A percentile compares a stretch with the other conserved stretches of the same genome.
Evolutionary conservation across 306 rosid species (phyloP).

Genomic region (Trifolium pratense): DNA sequence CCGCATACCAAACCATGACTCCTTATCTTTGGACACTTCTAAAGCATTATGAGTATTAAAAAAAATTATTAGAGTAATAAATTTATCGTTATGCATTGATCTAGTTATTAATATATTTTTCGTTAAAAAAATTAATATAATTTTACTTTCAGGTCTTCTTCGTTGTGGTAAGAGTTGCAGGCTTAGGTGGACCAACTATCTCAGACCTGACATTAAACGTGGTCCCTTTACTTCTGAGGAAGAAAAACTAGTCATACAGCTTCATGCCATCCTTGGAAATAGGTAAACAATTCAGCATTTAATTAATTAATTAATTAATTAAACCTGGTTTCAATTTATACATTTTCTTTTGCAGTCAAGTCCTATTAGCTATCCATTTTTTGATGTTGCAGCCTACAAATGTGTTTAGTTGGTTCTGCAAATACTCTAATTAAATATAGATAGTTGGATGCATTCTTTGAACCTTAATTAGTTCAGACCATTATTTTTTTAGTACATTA

Average conservation of each 20-base stretch:
- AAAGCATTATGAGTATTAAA: too few relatives aligned
- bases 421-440: background rate
- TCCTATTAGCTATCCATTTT: too few relatives aligned
- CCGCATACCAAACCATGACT: too few relatives aligned
- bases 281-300: constrained; percentile 50
- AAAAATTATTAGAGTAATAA: too few relatives aligned
- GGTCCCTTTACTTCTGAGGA: constrained; percentile 87
- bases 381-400: background rate
- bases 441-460: background rate
- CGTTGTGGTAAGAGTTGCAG: constrained; percentile 99
- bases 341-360: background rate
- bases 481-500: background rate
- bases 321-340: constrained; percentile 5
- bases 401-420: background rate
- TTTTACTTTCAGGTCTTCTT: constrained; percentile 80
- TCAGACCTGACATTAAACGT: constrained; percentile 91
- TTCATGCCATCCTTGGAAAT: constrained; percentile 95
- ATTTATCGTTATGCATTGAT: too few relatives aligned
- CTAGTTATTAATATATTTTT: too few relatives aligned
- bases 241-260: constrained; percentile 91
- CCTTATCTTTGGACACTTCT: too few relatives aligned
- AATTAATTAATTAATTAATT: too few relatives aligned
- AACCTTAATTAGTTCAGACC: background rate
- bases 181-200: constrained; percentile 95
- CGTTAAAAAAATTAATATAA: too few relatives aligned